Evolutionary conservation across 306 rosid genomes (phyloP), one percentile per base, ranked within the genome.

Genomic region (Cicer arietinum): DNA sequence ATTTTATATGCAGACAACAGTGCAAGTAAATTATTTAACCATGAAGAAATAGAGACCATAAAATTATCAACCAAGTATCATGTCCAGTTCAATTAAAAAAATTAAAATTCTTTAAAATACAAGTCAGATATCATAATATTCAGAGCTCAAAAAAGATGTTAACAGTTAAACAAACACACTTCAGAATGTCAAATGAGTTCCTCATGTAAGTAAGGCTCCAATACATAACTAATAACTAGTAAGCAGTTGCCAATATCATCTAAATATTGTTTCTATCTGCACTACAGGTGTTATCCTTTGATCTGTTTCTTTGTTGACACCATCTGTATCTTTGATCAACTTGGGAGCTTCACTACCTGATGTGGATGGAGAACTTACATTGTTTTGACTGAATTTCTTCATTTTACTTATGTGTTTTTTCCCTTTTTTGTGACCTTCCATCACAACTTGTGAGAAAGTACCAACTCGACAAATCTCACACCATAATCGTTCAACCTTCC

Each of bases 381-480:
- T 12, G 41, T 58, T 80, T 52, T 42, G 10, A 14, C 41, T 7
- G 8, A 6, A 20, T 37, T 52, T 44, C 46, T 56, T 51, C 57
- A 72, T 48, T 57, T 57, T 78, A 7, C 20, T 65, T 14, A 54
- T 56, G 66, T 88, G 95, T 25, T 79, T 86, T 83, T 48, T 88
- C 60, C 89, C 90, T 6, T n/a, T 77, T 41, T 20, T 22, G 67
- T 90, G 95, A 69, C 12, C 13, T 18, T 76, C 80, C 92, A 88
- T 82, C 59, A 74, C 82, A 1, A 0, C 10, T 10, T 4, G 11
- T 7, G 53, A 22, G 41, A 0, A 1, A 70, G 88, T 22, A 76
- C 82, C 73, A 53, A 86, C 69, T 53, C 77, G 70, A 81, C 92
- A 88, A 11, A 61, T 8, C 37, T 84, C 85, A 64, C 92, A 90